Conservation (phyloP, 352 stramenopile species). For the Elongisporangium prolatum region DNA sequence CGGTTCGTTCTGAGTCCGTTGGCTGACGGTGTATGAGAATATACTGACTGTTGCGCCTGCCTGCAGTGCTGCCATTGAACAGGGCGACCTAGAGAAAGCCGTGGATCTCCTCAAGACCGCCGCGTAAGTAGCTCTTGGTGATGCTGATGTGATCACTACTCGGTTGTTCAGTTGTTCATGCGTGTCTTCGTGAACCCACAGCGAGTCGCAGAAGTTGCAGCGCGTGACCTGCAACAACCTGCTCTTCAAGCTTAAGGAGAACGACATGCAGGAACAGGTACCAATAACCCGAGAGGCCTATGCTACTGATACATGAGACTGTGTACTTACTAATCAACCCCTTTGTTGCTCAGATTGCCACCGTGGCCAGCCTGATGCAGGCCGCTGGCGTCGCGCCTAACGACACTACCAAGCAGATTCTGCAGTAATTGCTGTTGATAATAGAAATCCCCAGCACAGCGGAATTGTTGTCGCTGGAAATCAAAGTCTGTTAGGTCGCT, state of each 20-base stretch:
- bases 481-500: too few species aligned
- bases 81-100: slow-evolving; percentile 69
- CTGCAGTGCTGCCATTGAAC: slow-evolving; percentile 56
- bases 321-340: neutral
- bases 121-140: slow-evolving; percentile 36
- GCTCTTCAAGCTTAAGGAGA: slow-evolving; percentile 83
- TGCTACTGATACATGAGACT: neutral
- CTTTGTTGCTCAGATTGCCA: slow-evolving; percentile 38
- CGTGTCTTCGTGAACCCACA: slow-evolving; percentile 12
- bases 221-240: slow-evolving; percentile 86
- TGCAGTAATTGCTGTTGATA: slow-evolving; percentile 36
- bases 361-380: slow-evolving; percentile 76
- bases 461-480: neutral
- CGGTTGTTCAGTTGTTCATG: slow-evolving; percentile 7
- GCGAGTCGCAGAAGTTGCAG: slow-evolving; percentile 68
- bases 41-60: neutral
- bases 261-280: slow-evolving; percentile 66
- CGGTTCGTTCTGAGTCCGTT: slow-evolving; percentile 19
- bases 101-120: slow-evolving; percentile 68
- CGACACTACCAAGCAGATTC: slow-evolving; percentile 80
- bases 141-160: slow-evolving; percentile 1
- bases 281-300: neutral
- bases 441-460: neutral
- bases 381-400: slow-evolving; percentile 70
- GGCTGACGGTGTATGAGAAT: neutral